Base-by-base conservation (phyloP, 139 green algal species). In the Dunaliella primolecta region DNA sequence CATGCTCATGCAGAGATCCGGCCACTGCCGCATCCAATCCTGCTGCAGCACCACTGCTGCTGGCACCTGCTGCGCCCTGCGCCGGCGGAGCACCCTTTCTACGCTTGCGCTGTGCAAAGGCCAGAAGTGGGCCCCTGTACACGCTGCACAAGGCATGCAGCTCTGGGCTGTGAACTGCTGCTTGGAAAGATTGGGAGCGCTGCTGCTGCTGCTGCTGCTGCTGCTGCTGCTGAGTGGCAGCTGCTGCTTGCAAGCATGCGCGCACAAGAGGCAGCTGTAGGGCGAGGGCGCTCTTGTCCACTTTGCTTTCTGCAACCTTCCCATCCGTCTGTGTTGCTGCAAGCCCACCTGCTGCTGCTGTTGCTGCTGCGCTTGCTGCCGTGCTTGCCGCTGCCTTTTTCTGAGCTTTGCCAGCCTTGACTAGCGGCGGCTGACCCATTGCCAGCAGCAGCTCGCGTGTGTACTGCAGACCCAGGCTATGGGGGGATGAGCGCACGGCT, bases 51-150 rank as follows among this genome's bases (percentile, higher is more conserved):
- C 1, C 75, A 32, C 30, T 1, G 29, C 29, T 37, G 34, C 72
- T 20, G 33, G 80, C 74, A n/a, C 32, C 24, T 76, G 78, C 79
- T 64, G 78, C 82, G n/a, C 24, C 32, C 56, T 27, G 30, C 71
- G 38, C 70, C n/a, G 7, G 75, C 36, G 80, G 24, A 36, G 64
- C 36, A 75, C 2, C 1, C 56, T 88, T 91, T 3, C 76, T 78
- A 20, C n/a, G 70, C 56, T 84, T 87, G 11, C 83, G 81, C 24
- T 85, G 84, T 3, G 82, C 79, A 55, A 85, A 92, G 1, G 89
- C 84, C 0, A 92, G 78, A 38, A 92, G 80, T 24, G 89, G 55
- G 25, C 36, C 82, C 0, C 81, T 34, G 72, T 82, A 91, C 2
- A 46, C 3, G 7, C 2, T 24, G 0, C 64, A 33, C 24, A 91